Conservation (phyloP, 2,329 filamentous ascomycete genomes). For the Rhinocladiella mackenziei region DNA sequence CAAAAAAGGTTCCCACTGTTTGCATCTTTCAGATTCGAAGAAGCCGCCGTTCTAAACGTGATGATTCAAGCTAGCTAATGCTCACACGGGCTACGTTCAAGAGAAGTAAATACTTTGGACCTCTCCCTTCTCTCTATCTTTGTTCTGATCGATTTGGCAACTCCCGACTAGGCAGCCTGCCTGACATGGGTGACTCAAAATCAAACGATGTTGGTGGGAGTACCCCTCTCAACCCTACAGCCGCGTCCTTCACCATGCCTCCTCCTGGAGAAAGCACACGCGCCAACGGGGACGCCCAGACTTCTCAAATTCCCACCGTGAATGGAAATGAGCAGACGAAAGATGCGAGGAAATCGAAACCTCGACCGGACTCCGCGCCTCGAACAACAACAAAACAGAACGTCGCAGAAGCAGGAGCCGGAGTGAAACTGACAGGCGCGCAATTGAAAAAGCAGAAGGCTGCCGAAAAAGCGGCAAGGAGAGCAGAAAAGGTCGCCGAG, state of each 20-base stretch:
- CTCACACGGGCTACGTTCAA: too few species aligned
- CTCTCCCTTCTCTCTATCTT: background rate
- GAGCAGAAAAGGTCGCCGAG: conserved; percentile 63
- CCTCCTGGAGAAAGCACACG: background rate
- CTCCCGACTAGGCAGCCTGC: background rate
- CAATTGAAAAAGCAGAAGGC: conserved; percentile 86
- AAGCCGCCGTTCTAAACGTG: background rate
- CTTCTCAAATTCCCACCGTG: background rate
- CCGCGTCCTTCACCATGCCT: conserved; percentile 26
- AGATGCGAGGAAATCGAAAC: conserved; percentile 13
- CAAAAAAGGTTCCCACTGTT: too few species aligned
- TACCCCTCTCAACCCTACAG: conserved; percentile 22
- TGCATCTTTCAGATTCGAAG: too few species aligned
- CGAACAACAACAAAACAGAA: conserved; percentile 24
- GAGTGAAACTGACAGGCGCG: conserved; percentile 48
- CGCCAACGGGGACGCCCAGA: background rate
- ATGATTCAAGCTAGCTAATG: too few species aligned
- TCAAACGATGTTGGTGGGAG: conserved; percentile 4
- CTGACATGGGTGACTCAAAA: conserved; percentile 13
- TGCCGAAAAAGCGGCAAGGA: conserved; percentile 82
- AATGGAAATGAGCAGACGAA: conserved; percentile 11
- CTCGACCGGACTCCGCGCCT: conserved; percentile 13
- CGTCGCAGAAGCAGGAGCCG: conserved; percentile 29
- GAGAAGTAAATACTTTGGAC: too few species aligned
- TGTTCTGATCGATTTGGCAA: background rate